A percentile compares a stretch with the other conserved stretches of the same genome.
These are phyloP conservation scores for Zalaria sp. DNA, from an alignment of 2,329 filamentous ascomycete genomes.

Conservation along the genomic window DNA sequence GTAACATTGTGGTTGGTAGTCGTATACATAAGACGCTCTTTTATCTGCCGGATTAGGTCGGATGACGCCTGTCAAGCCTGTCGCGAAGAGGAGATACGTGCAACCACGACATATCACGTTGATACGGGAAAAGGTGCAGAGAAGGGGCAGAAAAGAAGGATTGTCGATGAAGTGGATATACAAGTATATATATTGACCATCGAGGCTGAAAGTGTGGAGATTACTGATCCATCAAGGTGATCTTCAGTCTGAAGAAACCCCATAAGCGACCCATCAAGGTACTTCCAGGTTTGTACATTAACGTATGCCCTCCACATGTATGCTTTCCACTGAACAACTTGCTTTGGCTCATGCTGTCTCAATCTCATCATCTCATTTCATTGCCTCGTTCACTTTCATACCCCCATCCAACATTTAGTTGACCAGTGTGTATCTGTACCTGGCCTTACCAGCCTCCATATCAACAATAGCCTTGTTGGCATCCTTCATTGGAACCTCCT, in stretches of 20 bases:
- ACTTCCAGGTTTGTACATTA: too few species aligned
- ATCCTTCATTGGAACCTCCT: conserved; percentile 44
- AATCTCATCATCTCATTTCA: too few species aligned
- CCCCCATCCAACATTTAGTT: conserved; percentile 13
- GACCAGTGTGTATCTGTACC: conserved; percentile 26
- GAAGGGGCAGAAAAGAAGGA: neutral
- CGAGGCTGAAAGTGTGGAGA: neutral
- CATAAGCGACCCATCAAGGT: too few species aligned
- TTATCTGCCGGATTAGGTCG: too few species aligned
- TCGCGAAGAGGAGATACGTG: neutral
- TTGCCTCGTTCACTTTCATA: too few species aligned
- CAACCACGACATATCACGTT: neutral
- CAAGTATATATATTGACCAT: neutral
- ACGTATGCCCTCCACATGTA: too few species aligned
- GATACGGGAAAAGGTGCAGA: neutral
- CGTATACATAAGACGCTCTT: too few species aligned
- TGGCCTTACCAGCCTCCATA: conserved; percentile 40
- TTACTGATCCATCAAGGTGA: neutral
- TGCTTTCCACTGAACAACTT: too few species aligned
- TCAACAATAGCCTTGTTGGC: conserved; percentile 44
- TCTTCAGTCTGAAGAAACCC: neutral
- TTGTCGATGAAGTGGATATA: neutral
- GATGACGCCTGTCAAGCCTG: neutral
- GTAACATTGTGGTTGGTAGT: too few species aligned
- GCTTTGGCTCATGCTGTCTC: too few species aligned